Evolutionary conservation across 768 basidiomycete species (phyloP), one percentile per base, ranked within the genome.

Genomic region (Mycena polygramma): DNA sequence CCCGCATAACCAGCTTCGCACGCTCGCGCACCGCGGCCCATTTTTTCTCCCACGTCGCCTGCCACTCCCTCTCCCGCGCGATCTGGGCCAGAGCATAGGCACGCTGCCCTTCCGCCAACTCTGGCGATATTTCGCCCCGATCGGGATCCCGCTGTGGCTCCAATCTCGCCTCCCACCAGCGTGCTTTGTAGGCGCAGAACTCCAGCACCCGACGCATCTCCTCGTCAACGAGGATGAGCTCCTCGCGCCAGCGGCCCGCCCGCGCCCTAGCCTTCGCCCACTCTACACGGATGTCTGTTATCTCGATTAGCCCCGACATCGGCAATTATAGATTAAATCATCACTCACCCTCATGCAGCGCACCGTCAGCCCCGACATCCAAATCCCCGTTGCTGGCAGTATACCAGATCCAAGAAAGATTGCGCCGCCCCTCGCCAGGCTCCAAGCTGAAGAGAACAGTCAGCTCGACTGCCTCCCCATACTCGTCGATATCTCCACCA

Each of bases 181-280:
- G 0, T 0, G 67, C 63, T 36, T 65, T 66, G 64, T 65, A 69
- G 20, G 22, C 20, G 45, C 68, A 74, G 58, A 66, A 81, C 8
- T 43, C 51, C 1, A 75, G 20, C 0, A 68, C 55, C 0, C 77
- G 70, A 0, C 77, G 52, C 80, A 81, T 81, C 66, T 81, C 80
- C 63, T 80, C 78, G 1, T 59, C 58, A 3, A 78, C 55, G 2
- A 79, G 66, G 0, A 57, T 45, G 14, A 78, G 61, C 53, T 79
- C 79, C 53, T 80, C 79, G 19, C 57, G 37, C 77, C 76, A 78
- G 2, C 78, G 68, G 7, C 68, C 55, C 10, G 70, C 75, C 15
- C 78, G 59, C 0, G 77, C 77, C 0, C 60, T 62, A 1, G 71
- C 62, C 69, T 79, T 80, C 1, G 63, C 58, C 78, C 78, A 80